Evolutionary conservation across 2,329 filamentous ascomycete genomes (phyloP), one percentile per base, ranked within the genome.

Genomic region (Nigrospora oryzae): DNA sequence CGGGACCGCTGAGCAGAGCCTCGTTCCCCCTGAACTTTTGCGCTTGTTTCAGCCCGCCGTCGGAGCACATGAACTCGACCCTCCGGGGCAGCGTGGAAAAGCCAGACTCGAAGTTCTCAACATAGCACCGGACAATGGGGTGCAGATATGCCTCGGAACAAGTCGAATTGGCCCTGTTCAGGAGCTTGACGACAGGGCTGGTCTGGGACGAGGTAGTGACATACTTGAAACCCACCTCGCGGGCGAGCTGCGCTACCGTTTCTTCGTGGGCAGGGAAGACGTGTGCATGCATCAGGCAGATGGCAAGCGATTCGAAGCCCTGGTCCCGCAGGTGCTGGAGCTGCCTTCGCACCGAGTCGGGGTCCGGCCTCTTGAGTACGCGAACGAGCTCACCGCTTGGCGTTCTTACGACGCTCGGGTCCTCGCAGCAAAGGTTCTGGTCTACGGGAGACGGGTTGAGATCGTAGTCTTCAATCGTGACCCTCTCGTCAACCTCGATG

Each of bases 21-120:
- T 43, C 41, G 23, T 97, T 97, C 45, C 93, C 93, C 93, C 93
- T 97, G 69, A 98, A 98, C 61, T 97, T 97, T 61, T 98, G 91
- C 17, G 85, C 84, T 0, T 77, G 73, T 5, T 63, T 64, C 15
- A 68, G 54, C 2, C 66, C 66, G n/a, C 66, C 65, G 39, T 69
- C 65, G 36, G 55, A 69, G 56, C 84, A 81, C 82, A 86, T 86
- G 55, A 86, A 86, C 55, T 87, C 83, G 53, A 53, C 74, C 73
- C 60, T 76, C 69, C 5, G 71, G 67, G 23, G 81, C 70, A 19
- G 83, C 57, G 2, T 73, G 71, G 75, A 68, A 52, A 86, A 86
- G 0, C 83, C 81, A 3, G 73, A 69, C 49, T 77, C 71, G 53
- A 87, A 85, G 8, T 77, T 75, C 37, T 76, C 70, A 44, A 86